Conservation (phyloP, 352 stramenopile species). For the Phytophthora melonis region DNA sequence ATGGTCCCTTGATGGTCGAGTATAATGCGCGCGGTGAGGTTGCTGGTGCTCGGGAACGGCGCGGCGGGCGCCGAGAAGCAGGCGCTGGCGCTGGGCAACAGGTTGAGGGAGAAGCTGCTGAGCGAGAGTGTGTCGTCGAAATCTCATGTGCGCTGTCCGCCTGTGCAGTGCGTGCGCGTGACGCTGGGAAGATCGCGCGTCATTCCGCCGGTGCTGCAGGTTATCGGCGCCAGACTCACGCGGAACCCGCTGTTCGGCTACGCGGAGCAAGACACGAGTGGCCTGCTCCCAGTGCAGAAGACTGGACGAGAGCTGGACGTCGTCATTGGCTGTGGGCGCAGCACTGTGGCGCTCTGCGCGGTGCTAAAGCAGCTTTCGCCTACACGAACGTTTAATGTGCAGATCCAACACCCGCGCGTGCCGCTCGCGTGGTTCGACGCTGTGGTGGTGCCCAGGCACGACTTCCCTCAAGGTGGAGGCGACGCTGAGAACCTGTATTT, state of each 20-base stretch:
- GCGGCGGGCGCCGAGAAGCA: constrained; percentile 83
- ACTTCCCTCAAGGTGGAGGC: constrained; percentile 37
- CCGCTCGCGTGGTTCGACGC: constrained; percentile 66
- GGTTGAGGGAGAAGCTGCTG: constrained; percentile 38
- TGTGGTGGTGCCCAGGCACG: constrained; percentile 67
- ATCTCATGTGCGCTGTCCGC: neutral
- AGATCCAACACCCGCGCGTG: constrained; percentile 81
- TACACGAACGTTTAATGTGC: constrained; percentile 65
- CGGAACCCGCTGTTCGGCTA: constrained; percentile 68
- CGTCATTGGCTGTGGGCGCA: constrained; percentile 75
- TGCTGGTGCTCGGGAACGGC: constrained; percentile 79
- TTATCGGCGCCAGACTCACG: constrained; percentile 43
- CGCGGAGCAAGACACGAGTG: constrained; percentile 6
- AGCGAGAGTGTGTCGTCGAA: neutral
- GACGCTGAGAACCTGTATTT: constrained; percentile 45
- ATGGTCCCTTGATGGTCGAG: neutral
- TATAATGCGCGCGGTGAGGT: constrained; percentile 23
- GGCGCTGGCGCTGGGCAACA: constrained; percentile 59
- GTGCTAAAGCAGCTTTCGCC: constrained; percentile 48
- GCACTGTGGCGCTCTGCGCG: constrained; percentile 72
- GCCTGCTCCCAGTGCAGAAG: constrained; percentile 9
- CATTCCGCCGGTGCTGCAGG: constrained; percentile 58
- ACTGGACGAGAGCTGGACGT: constrained; percentile 34
- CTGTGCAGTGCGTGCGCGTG: constrained; percentile 46
- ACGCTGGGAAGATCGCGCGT: constrained; percentile 35